Base-by-base conservation (phyloP, 805 yeast genomes). In the Yarrowia bubula region DNA sequence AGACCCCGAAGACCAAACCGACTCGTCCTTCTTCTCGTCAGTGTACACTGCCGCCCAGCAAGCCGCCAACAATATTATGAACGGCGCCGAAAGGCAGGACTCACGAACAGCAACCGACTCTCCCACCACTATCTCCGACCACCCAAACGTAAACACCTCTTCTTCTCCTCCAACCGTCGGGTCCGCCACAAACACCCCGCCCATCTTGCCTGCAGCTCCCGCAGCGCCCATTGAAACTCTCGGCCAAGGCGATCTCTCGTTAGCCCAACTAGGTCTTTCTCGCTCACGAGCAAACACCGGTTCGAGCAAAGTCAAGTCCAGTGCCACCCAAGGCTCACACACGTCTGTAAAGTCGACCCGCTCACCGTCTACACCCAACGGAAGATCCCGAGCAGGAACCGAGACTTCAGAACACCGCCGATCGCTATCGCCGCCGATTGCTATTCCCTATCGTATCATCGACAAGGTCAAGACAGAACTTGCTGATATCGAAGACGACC, bases 231-330 rank as follows among this genome's bases (percentile, higher is more conserved):
- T 51, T 9, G 58, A 51, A 37, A 71, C 77, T 8, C 67, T 74
- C 37, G 77, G 77, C 10, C 67, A 69, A 41, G 77, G 77, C 10
- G 75, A 74, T 47, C 68, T 74, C 32, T 72, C 76, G 4, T 66
- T 74, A 18, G 74, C 68, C 6, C 50, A 68, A 11, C 65, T 72
- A 46, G 74, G 74, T 1, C 64, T 67, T 7, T 43, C 51, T 11
- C 51, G 64, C 22, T 58, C 64, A 6, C 51, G 64, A 8, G 64
- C 64, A 58, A 44, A 43, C 41, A 58, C 64, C 8, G 51, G 51
- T 39, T 39, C 62, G 35, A 15, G 37, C 48, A 39, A 55, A 31
- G 31, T 31, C 39, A 42, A 55, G 39, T 17, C 44, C 15, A 14
- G 35, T 8, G 38, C 7, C 15, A 28, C 44, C 38, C 32, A 17